Percentiles rank a stretch among this genome's conserved stretches.
phyloP scores from a whole-genome alignment of 169 alveolate genomes.

The Theileria annulata region DNA sequence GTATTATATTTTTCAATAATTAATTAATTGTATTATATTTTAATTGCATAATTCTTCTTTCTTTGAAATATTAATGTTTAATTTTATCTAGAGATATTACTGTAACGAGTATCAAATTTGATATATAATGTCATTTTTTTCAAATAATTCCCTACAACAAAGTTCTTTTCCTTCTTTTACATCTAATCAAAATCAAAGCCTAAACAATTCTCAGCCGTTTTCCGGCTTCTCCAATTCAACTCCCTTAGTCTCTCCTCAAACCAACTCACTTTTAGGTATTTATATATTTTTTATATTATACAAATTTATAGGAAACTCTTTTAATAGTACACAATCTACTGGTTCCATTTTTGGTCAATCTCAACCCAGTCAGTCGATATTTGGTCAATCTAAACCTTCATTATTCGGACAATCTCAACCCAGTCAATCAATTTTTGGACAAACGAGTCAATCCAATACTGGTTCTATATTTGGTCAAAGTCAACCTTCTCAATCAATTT shows the following conservation, averaged over 20 bases:
- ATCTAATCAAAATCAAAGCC: conserved; percentile 12
- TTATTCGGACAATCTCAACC: conserved; percentile 21
- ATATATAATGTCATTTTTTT: conserved; percentile 23
- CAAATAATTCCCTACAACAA: conserved; percentile 6
- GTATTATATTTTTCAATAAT: neutral
- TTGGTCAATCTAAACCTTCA: conserved; percentile 12
- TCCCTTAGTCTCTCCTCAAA: neutral
- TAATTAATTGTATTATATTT: neutral
- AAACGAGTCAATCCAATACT: neutral
- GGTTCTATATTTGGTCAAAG: neutral
- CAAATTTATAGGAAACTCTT: neutral
- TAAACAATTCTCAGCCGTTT: neutral
- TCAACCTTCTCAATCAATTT: neutral
- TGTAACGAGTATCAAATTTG: neutral
- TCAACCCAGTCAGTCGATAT: conserved; percentile 13
- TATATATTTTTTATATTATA: neutral
- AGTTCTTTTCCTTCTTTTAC: conserved; percentile 22
- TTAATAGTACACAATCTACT: neutral
- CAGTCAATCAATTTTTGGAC: neutral
- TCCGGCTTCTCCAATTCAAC: neutral
- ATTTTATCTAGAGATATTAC: neutral
- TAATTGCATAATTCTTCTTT: neutral
- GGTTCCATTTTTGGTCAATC: conserved; percentile 12
- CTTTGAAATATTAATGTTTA: neutral
- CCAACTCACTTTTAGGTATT: conserved; percentile 5